Evolutionary conservation across 257 asterid genomes (phyloP).

Genomic region (Rhazya stricta): DNA sequence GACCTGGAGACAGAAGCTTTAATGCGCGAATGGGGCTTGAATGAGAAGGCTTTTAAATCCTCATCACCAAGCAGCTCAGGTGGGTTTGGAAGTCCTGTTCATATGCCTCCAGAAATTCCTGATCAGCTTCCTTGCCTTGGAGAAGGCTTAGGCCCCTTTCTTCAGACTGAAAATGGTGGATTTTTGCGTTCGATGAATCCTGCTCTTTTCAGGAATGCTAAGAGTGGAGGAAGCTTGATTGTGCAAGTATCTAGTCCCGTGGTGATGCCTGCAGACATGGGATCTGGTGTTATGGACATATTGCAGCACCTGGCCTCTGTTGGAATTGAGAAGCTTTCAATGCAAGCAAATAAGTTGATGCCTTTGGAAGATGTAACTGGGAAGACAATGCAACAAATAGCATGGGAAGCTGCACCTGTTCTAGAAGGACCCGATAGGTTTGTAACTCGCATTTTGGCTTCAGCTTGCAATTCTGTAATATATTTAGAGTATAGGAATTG

Average conservation of each 20-base stretch:
- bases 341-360: conserved; percentile 91
- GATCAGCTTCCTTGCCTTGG: conserved; percentile 62
- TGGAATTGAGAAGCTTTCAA: conserved; percentile 86
- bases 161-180: conserved; percentile 80
- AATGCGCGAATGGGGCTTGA: conserved; percentile 81
- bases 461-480: neutral
- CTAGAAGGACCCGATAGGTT: conserved; percentile 73
- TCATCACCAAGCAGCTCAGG: conserved; percentile 52
- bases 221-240: conserved; percentile 66
- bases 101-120: conserved; percentile 48
- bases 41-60: conserved; percentile 61
- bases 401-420: conserved; percentile 60
- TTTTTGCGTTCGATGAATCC: conserved; percentile 90
- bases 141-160: conserved; percentile 76
- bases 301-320: conserved; percentile 77
- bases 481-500: neutral
- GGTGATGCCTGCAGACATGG: conserved; percentile 97
- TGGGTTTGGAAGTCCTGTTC: conserved; percentile 64
- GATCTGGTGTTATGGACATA: conserved; percentile 76
- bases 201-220: conserved; percentile 51
- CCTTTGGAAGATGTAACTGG: conserved; percentile 92
- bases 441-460: conserved; percentile 16
- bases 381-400: conserved; percentile 72
- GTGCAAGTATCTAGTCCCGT: conserved; percentile 94
- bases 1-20: conserved; percentile 83